phyloP scores from a whole-genome alignment of 306 rosid species.

The Quercus gilva region DNA sequence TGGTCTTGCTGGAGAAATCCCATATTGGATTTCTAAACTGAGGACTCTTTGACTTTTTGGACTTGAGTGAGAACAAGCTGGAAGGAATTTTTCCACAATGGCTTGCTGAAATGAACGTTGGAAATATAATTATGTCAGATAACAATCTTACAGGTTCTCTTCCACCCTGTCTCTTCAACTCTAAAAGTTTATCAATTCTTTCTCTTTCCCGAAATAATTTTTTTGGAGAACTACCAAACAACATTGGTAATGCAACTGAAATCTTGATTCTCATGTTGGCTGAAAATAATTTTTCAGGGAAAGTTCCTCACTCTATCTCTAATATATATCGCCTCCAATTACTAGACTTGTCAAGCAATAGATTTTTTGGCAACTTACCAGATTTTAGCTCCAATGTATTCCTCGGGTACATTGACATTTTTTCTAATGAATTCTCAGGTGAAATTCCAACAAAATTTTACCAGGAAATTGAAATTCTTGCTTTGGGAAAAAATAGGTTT shows the following conservation, averaged over 20 bases:
- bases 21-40: slow-evolving; percentile 26
- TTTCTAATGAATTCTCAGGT: too few relatives aligned
- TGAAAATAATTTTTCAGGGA: slow-evolving; percentile 16
- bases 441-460: too few relatives aligned
- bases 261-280: slow-evolving; percentile 22
- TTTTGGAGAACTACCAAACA: slow-evolving; percentile 25
- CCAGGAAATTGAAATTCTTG: too few relatives aligned
- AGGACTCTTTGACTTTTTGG: slow-evolving; percentile 12
- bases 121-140: slow-evolving; percentile 20
- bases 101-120: slow-evolving; percentile 29
- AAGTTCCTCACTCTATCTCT: too few relatives aligned
- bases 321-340: too few relatives aligned
- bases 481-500: too few relatives aligned
- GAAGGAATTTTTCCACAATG: slow-evolving; percentile 28
- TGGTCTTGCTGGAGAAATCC: slow-evolving; percentile 25
- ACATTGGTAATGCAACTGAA: slow-evolving; percentile 16
- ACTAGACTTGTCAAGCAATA: too few relatives aligned
- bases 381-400: too few relatives aligned
- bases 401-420: too few relatives aligned
- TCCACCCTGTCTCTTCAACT: slow-evolving; percentile 22
- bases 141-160: slow-evolving; percentile 27
- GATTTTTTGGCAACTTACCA: too few relatives aligned
- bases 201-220: slow-evolving; percentile 25
- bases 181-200: slow-evolving; percentile 1
- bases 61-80: slow-evolving; percentile 31